phyloP scores from a whole-genome alignment of 129 eudicot species.

The Saussurea involucrata region DNA sequence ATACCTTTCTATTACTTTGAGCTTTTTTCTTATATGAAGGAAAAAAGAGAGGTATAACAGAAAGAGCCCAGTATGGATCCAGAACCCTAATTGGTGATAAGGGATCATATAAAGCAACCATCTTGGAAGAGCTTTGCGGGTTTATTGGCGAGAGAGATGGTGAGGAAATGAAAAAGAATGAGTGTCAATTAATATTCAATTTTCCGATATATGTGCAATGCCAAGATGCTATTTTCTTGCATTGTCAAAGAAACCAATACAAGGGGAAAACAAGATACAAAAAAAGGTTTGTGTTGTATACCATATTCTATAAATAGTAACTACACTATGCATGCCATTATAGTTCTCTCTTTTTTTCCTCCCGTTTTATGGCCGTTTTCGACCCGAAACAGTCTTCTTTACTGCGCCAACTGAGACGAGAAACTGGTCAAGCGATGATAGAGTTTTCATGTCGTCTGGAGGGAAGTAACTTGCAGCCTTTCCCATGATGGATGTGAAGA shows the following conservation, averaged over 20 bases:
- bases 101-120: background rate
- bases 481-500: slow-evolving; percentile 82
- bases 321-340: slow-evolving; percentile 16
- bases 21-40: slow-evolving; percentile 8
- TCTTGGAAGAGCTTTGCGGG: slow-evolving; percentile 2
- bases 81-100: slow-evolving; percentile 8
- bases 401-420: slow-evolving; percentile 97
- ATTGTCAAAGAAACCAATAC: background rate
- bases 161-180: slow-evolving; percentile 11
- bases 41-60: slow-evolving; percentile 13
- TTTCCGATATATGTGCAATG: slow-evolving; percentile 14
- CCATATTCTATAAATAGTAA: slow-evolving; percentile 10
- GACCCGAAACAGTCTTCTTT: slow-evolving; percentile 93
- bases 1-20: slow-evolving; percentile 27
- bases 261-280: background rate
- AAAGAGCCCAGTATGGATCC: slow-evolving; percentile 8
- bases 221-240: slow-evolving; percentile 12
- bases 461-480: slow-evolving; percentile 94
- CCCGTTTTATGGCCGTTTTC: slow-evolving; percentile 37
- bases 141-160: slow-evolving; percentile 27
- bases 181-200: background rate
- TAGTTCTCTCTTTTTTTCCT: slow-evolving; percentile 13
- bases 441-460: slow-evolving; percentile 97
- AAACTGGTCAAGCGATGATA: slow-evolving; percentile 93
- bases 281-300: slow-evolving; percentile 16